Evolutionary conservation across 2,329 filamentous ascomycete genomes (phyloP), one percentile per base, ranked within the genome.

Genomic region (Biscogniauxia sp.): DNA sequence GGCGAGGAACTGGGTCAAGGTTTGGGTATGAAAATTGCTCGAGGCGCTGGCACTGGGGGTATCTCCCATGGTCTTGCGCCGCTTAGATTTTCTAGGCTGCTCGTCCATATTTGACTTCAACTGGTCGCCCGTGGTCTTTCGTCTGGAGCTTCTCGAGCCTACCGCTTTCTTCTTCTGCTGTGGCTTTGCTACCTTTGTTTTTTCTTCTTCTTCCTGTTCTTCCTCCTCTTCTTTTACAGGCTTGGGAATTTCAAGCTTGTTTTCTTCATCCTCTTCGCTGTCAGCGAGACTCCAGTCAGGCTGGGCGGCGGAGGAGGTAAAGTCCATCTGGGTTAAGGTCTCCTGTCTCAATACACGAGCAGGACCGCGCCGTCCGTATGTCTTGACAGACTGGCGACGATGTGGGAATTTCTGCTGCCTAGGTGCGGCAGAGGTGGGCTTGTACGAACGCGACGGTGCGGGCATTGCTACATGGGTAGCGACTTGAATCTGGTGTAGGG

Each of bases 21-120:
- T 74, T 59, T 74, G 72, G 1, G 72, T 74, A 37, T 74, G 72
- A 55, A 72, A 72, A 61, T 66, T 74, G 57, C 68, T 71, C 19
- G 70, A 68, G 17, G 60, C 58, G 23, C 53, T 64, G 11, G 60
- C 56, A 19, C 49, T 61, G 9, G 70, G 69, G 7, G 56, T 52
- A 57, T 74, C 71, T 41, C 72, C 71, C 20, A 72, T 57, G 23
- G 73, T 74, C 65, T 68, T 74, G 15, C 73, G 71, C 53, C 72
- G 67, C 63, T 74, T 74, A 15, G 61, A 59, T 25, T 53, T 56
- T 37, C 62, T 67, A 20, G 60, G 61, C 37, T 64, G 66, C 56
- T 68, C 65, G 20, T 64, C 53, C 3, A 26, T 15, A 28, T 61
- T 59, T 25, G 68, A 32, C 51, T 67, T 59, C 26, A 68, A 32